Base-by-base conservation (phyloP, 2,329 filamentous ascomycete species). In the Penicillium expansum region DNA sequence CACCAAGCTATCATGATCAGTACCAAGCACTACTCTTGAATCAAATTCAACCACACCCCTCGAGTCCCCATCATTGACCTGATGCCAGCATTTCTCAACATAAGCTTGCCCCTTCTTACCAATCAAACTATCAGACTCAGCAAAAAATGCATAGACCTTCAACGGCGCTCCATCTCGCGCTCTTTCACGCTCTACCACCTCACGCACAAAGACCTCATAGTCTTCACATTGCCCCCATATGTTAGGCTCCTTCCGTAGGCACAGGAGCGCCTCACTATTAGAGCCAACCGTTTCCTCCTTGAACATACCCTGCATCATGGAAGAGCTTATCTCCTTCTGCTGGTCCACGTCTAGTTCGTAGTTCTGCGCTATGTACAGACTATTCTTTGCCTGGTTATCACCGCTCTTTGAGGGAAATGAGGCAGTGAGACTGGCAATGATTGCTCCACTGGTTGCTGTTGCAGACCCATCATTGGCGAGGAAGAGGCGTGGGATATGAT, bases 41-140 rank as follows among this genome's bases (percentile, higher is more conserved):
- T 64, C 51, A n/a, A 79, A 75, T 44, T 74, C 67, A 29, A 79
- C 62, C 0, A 59, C 62, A 9, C 63, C 63, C 2, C 62, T 62
- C 13, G 70, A 62, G 11, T 60, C 66, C 6, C 66, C 69, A 13
- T 63, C 55, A 5, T 38, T 52, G 0, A 35, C 18, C 5, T 49
- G 60, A 20, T 50, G 59, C 75, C 76, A 81, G 52, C 76, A 77
- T 4, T 70, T 44, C 55, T 79, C 70, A 48, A 79, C 77, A 66
- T 79, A 80, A 39, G 65, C 53, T 64, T 72, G 70, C 3, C 79
- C 79, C 13, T 67, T 67, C 42, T 70, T 69, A 0, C 76, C 77
- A 43, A 77, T 76, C 74, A 81, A 69, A 1, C 71, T 60, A 66
- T 81, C 79, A 3, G 64, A 69, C 16, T 67, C 71, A 1, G 72